A percentile compares a stretch with the other conserved stretches of the same genome.
These are phyloP conservation scores for Acacia melanoxylon DNA, from an alignment of 306 rosid species.

Conservation along the genomic window DNA sequence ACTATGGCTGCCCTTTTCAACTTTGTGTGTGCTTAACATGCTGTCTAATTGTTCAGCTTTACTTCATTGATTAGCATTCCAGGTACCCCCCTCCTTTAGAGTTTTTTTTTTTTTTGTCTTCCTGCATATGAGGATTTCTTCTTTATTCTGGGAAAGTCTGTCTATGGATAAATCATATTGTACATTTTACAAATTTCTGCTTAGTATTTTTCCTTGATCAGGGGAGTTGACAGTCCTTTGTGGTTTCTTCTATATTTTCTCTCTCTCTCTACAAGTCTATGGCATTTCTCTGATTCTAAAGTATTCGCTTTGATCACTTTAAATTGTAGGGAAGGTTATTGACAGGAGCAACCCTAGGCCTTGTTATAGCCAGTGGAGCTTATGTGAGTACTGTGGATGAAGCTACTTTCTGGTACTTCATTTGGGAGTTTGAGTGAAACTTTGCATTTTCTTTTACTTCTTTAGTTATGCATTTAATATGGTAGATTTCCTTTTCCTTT, in stretches of 20 bases:
- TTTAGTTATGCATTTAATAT: neutral
- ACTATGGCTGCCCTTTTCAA: neutral
- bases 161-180: neutral
- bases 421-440: slow-evolving; percentile 37
- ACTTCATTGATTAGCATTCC: neutral
- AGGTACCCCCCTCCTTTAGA: neutral
- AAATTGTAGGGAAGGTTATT: slow-evolving; percentile 71
- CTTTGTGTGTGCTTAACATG: neutral
- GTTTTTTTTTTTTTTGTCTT: neutral
- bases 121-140: neutral
- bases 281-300: slow-evolving; percentile 25
- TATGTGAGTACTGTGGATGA: slow-evolving; percentile 98
- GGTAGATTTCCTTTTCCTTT: neutral
- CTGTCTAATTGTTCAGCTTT: neutral
- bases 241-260: neutral
- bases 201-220: neutral
- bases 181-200: neutral
- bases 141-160: neutral
- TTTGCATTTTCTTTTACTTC: slow-evolving; percentile 30
- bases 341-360: slow-evolving; percentile 85
- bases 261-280: neutral
- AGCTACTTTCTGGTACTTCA: slow-evolving; percentile 96
- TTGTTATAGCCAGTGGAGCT: slow-evolving; percentile 91
- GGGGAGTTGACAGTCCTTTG: neutral
- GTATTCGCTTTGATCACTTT: slow-evolving; percentile 28